Evolutionary conservation across 2,329 filamentous ascomycete genomes (phyloP), one percentile per base, ranked within the genome.

Genomic region (Neonectria hederae): DNA sequence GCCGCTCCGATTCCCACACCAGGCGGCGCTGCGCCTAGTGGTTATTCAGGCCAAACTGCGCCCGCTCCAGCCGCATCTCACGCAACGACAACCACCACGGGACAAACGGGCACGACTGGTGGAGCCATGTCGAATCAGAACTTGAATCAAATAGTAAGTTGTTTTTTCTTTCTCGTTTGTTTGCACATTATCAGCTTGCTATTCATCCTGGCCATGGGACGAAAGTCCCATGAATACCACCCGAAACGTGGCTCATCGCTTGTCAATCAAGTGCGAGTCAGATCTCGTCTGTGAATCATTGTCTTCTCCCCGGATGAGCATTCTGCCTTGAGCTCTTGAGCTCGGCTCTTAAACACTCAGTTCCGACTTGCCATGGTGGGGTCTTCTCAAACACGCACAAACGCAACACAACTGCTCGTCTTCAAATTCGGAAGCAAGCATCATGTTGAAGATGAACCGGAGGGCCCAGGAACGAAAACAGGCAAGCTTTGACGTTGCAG

Each of bases 121-220:
- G 74, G 72, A 21, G 78, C 81, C 10, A 90, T 93, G 80, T 93
- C 91, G 2, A 93, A 95, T 67, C 93, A 97, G 74, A 97, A 97
- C 76, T 80, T 97, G 1, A 98, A 98, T 74, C 94, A 97, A 72
- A 98, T 98, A 79, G 95, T 97, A 86, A 87, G 94, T 83, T 30
- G 13, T 84, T 49, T 54, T 60, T 63, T 28, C 35, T 45, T 26
- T 54, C 56, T 66, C n/a, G 17, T 26, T 7, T 46, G 30, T 43
- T 30, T 32, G 10, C 42, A 54, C 22, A 9, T 9, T 22, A 13
- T 26, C 45, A n/a, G 42, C 14, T 28, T 51, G 54, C 54, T 30
- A 49, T 55, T 35, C 55, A 46, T 19, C 35, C 26, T n/a, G n/a
- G 14, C 9, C 17, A n/a, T 7, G 19, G 9, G 53, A 21, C 19